A percentile compares a stretch with the other conserved stretches of the same genome.
Conservation (phyloP, 352 stramenopile genomes). For the Phytophthora kernoviae region DNA sequence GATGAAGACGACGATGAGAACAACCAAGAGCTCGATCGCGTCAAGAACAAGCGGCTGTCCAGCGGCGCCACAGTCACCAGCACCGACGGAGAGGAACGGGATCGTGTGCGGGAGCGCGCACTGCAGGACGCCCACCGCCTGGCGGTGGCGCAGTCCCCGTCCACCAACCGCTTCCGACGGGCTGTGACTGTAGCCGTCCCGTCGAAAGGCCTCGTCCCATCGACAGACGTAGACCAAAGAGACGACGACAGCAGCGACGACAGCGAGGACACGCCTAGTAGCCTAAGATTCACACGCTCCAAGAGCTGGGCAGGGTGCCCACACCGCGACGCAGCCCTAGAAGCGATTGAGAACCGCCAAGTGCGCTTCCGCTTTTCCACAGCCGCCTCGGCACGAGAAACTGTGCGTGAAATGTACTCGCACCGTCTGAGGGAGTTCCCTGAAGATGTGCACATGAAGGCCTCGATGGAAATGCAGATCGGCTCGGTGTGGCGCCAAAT, state of each 20-base stretch:
- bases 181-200: slow-evolving; percentile 61
- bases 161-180: slow-evolving; percentile 42
- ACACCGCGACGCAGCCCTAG: slow-evolving; percentile 51
- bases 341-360: slow-evolving; percentile 63
- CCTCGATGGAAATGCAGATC: slow-evolving; percentile 46
- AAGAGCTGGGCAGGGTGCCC: slow-evolving; percentile 56
- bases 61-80: slow-evolving; percentile 22
- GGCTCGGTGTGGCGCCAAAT: slow-evolving; percentile 62
- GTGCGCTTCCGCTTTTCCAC: slow-evolving; percentile 71
- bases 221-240: slow-evolving; percentile 8
- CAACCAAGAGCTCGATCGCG: slow-evolving; percentile 2
- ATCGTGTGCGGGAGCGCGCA: slow-evolving; percentile 23
- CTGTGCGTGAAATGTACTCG: slow-evolving; percentile 75
- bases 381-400: slow-evolving; percentile 56
- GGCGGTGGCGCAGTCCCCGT: slow-evolving; percentile 4
- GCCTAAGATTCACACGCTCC: slow-evolving; percentile 40
- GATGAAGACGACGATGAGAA: slow-evolving; percentile 16
- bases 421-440: slow-evolving; percentile 64
- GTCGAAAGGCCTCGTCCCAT: slow-evolving; percentile 12
- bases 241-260: slow-evolving; percentile 31
- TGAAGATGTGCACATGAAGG: slow-evolving; percentile 35
- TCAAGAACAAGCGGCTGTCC: slow-evolving; percentile 28
- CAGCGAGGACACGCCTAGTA: slow-evolving; percentile 13
- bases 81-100: slow-evolving; percentile 28
- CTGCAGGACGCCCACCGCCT: slow-evolving; percentile 8